Base-by-base conservation (phyloP, 2,329 filamentous ascomycete genomes). In the Tolypocladium amazonense region DNA sequence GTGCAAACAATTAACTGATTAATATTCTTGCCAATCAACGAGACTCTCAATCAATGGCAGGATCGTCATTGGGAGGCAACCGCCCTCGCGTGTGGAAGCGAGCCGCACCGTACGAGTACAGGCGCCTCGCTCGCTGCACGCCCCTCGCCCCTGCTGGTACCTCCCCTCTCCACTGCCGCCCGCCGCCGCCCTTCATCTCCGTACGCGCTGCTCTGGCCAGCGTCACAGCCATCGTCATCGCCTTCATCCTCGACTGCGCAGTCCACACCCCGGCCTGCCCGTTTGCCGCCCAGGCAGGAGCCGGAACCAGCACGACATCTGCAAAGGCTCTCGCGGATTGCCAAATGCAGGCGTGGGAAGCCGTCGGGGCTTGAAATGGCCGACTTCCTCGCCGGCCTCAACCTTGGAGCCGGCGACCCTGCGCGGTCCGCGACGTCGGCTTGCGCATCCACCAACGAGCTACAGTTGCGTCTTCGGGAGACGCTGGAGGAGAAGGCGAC, bases 401-500 rank as follows among this genome's bases (percentile, higher is more conserved):
- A 69, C 55, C 65, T 76, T 52, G 66, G 65, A 50, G 57, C 57
- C 30, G 60, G 62, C 56, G 65, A 68, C 38, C 60, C 63, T 14
- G 62, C 65, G n/a, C 60, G 62, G 25, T 62, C 66, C 27, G 63
- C 62, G 35, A 62, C 67, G 35, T 60, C 62, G 47, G 62, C 67
- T 39, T 76, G 72, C 65, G 62, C 63, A 41, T 73, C 73, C 20
- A 60, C 72, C 53, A 75, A 79, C 23, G 79, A 84, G 35, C 69
- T 85, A 8, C 75, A 79, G 62, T 64, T 65, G 27, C 75, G 76
- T n/a, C 69, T 86, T 30, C 73, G 72, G 43, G 65, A 68, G 9
- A 62, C 75, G 0, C 67, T 83, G 54, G 67, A 71, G 7, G 67
- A 70, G 23, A 82, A 79, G 62, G 73, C 74, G 23, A 76, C 77